Conservation (phyloP, 192 early-diverging fungal species). For the Geranomyces michiganensis region DNA sequence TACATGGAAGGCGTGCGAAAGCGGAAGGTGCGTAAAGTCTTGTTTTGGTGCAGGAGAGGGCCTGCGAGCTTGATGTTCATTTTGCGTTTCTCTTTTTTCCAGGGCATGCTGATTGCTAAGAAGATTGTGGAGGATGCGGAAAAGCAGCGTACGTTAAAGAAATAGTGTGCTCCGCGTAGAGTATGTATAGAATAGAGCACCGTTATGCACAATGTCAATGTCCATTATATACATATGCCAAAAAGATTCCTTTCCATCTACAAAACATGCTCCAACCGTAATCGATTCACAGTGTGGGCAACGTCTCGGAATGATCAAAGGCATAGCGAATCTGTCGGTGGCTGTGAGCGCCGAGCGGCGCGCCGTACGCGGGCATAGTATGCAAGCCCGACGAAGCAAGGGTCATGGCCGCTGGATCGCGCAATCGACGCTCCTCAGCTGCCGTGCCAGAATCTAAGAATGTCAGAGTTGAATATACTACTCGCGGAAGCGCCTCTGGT, state of each 20-base stretch:
- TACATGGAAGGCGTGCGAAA: constrained; percentile 96
- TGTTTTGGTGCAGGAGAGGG: not conserved
- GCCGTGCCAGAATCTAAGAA: not conserved
- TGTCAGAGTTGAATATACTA: not conserved
- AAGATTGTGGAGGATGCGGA: constrained; percentile 88
- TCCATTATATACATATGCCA: no score
- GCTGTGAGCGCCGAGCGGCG: constrained; percentile 9
- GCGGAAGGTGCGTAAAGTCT: constrained; percentile 83
- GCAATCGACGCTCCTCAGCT: no score
- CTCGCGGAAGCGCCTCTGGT: not conserved
- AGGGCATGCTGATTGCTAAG: constrained; percentile 87
- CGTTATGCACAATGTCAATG: no score
- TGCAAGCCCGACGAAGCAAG: not conserved
- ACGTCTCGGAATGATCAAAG: constrained; percentile 14
- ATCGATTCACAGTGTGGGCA: constrained; percentile 4
- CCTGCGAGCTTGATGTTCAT: not conserved
- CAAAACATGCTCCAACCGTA: no score
- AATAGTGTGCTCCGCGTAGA: constrained; percentile 41
- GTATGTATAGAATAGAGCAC: no score
- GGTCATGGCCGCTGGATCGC: no score
- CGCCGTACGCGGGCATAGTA: constrained; percentile 7
- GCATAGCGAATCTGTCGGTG: constrained; percentile 14
- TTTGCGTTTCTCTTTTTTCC: not conserved
- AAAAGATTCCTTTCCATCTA: no score
- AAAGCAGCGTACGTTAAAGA: constrained; percentile 79